Evolutionary conservation across 2,329 filamentous ascomycete genomes (phyloP).

Genomic region (Paecilomyces niveus): DNA sequence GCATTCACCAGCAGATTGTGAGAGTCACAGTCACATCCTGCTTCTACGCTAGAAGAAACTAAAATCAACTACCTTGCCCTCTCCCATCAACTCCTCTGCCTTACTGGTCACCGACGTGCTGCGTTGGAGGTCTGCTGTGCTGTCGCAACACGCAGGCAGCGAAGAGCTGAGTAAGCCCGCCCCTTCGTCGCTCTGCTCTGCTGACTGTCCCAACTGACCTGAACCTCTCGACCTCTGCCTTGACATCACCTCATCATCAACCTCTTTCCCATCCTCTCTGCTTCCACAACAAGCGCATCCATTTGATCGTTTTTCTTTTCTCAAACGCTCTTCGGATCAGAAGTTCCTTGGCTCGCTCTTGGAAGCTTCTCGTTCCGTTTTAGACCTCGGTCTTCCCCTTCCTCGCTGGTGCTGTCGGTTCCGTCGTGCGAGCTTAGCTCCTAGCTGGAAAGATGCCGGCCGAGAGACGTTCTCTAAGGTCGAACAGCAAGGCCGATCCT

Average conservation of each 20-base stretch:
- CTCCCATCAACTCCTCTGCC: neutral
- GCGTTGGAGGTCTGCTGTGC: constrained; percentile 6
- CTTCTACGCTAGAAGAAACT: neutral
- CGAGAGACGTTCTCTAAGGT: constrained; percentile 41
- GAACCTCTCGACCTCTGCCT: constrained; percentile 9
- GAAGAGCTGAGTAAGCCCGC: constrained; percentile 25
- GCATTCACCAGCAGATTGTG: neutral
- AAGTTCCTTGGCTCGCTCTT: neutral
- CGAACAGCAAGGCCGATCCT: constrained; percentile 40
- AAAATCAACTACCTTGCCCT: neutral
- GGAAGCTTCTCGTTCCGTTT: constrained; percentile 1
- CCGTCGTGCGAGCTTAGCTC: constrained; percentile 19
- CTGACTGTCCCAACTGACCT: constrained; percentile 13
- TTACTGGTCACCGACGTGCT: neutral
- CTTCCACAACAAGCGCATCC: constrained; percentile 12
- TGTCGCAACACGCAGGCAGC: constrained; percentile 14
- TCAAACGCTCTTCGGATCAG: neutral
- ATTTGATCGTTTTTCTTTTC: constrained; percentile 5
- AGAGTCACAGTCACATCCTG: neutral
- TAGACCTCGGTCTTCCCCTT: constrained; percentile 1
- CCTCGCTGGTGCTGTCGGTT: constrained; percentile 1
- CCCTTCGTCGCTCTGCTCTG: constrained; percentile 9
- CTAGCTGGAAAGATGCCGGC: constrained; percentile 38
- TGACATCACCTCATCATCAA: constrained; percentile 34
- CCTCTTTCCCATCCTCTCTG: constrained; percentile 7